Percentiles rank a stretch among this genome's conserved stretches.
These are phyloP conservation scores for Rosa lucieae DNA, from an alignment of 306 rosid species.

Conservation along the genomic window DNA sequence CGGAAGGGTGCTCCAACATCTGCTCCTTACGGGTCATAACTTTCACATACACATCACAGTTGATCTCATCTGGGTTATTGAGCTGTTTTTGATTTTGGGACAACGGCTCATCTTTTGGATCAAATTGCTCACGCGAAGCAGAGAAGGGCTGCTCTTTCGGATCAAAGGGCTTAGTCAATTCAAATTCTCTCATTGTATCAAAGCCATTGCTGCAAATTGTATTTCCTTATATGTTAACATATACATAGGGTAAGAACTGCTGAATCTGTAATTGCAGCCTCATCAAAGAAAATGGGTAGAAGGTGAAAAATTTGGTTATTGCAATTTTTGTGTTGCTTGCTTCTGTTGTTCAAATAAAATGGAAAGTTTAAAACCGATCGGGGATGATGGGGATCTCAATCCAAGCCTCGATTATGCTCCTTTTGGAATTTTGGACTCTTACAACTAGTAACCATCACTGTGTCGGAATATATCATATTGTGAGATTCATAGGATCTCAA, in stretches of 20 bases:
- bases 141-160: background rate
- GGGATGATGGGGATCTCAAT: background rate
- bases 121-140: slow-evolving; percentile 18
- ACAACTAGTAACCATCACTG: background rate
- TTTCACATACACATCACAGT: background rate
- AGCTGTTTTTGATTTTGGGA: slow-evolving; percentile 39
- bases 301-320: slow-evolving; percentile 41
- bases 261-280: slow-evolving; percentile 54
- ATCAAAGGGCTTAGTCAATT: slow-evolving; percentile 24
- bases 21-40: slow-evolving; percentile 47
- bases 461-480: background rate
- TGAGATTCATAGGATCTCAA: background rate
- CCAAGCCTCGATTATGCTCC: background rate
- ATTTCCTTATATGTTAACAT: slow-evolving; percentile 53
- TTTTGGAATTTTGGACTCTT: background rate
- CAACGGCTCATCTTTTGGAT: slow-evolving; percentile 39
- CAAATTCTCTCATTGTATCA: slow-evolving; percentile 27
- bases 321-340: slow-evolving; percentile 29
- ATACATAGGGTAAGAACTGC: slow-evolving; percentile 47
- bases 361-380: slow-evolving; percentile 3
- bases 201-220: slow-evolving; percentile 43
- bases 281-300: slow-evolving; percentile 36
- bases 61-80: slow-evolving; percentile 5
- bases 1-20: slow-evolving; percentile 49
- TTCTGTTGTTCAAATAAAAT: slow-evolving; percentile 6